Evolutionary conservation across 2,329 filamentous ascomycete species (phyloP).

Genomic region (Parascedosporium putredinis): DNA sequence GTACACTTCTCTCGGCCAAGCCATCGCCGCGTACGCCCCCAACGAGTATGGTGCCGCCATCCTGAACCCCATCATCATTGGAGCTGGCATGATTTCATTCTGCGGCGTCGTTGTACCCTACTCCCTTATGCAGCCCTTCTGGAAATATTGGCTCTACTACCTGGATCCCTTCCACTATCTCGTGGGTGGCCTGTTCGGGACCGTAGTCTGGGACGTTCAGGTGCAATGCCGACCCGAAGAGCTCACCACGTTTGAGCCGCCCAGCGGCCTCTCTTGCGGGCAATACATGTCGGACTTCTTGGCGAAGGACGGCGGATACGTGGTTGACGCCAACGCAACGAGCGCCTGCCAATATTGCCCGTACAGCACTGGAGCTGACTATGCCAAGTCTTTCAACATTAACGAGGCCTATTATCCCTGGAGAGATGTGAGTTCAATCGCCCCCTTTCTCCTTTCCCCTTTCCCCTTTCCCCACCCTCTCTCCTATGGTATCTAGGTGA

Average conservation of each 20-base stretch:
- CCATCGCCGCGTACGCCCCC: conserved; percentile 37
- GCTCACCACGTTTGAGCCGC: conserved; percentile 1
- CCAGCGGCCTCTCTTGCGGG: conserved; percentile 32
- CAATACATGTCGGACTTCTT: conserved; percentile 1
- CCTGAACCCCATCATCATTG: conserved; percentile 33
- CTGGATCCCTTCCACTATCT: conserved; percentile 10
- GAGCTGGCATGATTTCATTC: conserved; percentile 26
- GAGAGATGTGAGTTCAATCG: conserved; percentile 31
- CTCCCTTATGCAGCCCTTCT: conserved; percentile 24
- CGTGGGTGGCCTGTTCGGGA: neutral
- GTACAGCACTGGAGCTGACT: neutral
- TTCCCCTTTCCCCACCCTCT: too few species aligned
- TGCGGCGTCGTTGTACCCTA: conserved; percentile 28
- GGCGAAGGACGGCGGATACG: neutral
- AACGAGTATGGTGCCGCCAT: conserved; percentile 38
- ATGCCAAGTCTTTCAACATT: neutral
- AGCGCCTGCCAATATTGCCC: neutral
- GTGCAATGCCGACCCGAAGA: conserved; percentile 1
- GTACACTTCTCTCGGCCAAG: conserved; percentile 31
- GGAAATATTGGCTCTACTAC: conserved; percentile 24
- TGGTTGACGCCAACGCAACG: neutral
- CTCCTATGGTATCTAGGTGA: too few species aligned
- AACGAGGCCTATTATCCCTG: neutral
- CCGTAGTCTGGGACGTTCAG: conserved; percentile 1
- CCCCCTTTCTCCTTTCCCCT: conserved; percentile 34